These are phyloP conservation scores for Arctium lappa DNA, from an alignment of 129 eudicot genomes.

Conservation along the genomic window DNA sequence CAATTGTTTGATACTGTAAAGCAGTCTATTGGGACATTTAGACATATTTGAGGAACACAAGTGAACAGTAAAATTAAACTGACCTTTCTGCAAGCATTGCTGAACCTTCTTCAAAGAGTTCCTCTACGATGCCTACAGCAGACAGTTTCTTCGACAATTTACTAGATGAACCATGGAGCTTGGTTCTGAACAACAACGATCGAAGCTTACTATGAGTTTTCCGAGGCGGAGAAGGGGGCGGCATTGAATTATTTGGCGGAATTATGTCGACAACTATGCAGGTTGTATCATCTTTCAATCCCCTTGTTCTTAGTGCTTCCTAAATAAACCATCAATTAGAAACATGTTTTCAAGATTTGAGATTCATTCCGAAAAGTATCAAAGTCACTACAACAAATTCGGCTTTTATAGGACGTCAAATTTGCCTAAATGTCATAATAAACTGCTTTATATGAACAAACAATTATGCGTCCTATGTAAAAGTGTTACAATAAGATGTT, in stretches of 20 bases:
- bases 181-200: slow-evolving; percentile 54
- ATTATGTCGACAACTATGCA: slow-evolving; percentile 83
- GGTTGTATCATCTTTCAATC: slow-evolving; percentile 83
- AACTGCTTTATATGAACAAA: background rate
- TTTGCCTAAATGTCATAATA: background rate
- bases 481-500: too few species aligned
- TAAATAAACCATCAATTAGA: slow-evolving; percentile 23
- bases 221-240: slow-evolving; percentile 54
- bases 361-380: background rate
- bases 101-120: slow-evolving; percentile 87
- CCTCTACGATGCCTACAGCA: slow-evolving; percentile 68
- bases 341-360: background rate
- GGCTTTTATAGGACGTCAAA: background rate
- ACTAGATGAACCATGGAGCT: slow-evolving; percentile 36
- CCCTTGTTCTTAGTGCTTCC: slow-evolving; percentile 77
- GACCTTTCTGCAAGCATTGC: slow-evolving; percentile 91
- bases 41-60: background rate
- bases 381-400: background rate
- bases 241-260: slow-evolving; percentile 51
- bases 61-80: background rate
- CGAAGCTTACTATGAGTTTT: slow-evolving; percentile 48
- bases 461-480: too few species aligned
- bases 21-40: background rate
- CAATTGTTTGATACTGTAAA: background rate
- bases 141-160: slow-evolving; percentile 61